A percentile compares a stretch with the other conserved stretches of the same genome.
These are phyloP conservation scores for Corrigiola litoralis DNA, from an alignment of 179 eudicot species.

Conservation along the genomic window DNA sequence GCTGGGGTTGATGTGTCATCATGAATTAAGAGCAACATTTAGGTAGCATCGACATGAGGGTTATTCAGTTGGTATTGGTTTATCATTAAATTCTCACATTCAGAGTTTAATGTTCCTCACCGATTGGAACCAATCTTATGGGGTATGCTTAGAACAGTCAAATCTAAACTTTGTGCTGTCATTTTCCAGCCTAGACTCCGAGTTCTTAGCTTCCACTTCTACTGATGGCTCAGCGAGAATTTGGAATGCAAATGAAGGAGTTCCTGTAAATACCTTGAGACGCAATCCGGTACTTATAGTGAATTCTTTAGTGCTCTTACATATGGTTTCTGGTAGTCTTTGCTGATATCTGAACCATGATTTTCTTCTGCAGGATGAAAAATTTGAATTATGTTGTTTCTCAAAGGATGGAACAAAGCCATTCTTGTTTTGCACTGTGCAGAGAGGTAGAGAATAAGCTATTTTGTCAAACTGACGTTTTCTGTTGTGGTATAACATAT, in stretches of 20 bases:
- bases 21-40: too few species aligned
- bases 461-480: too few species aligned
- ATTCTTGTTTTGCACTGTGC: slow-evolving; percentile 78
- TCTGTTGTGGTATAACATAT: too few species aligned
- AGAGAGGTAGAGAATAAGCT: slow-evolving; percentile 49
- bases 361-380: slow-evolving; percentile 61
- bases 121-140: background rate
- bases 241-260: slow-evolving; percentile 93
- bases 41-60: background rate
- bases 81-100: background rate
- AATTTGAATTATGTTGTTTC: slow-evolving; percentile 84
- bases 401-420: slow-evolving; percentile 97
- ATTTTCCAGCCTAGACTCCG: slow-evolving; percentile 80
- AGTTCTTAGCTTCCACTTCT: slow-evolving; percentile 94
- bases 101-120: background rate
- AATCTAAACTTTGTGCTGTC: background rate
- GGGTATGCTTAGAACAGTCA: background rate
- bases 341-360: slow-evolving; percentile 14
- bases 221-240: slow-evolving; percentile 94
- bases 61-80: background rate
- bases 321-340: slow-evolving; percentile 9
- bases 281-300: slow-evolving; percentile 52
- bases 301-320: slow-evolving; percentile 3
- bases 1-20: too few species aligned
- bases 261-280: slow-evolving; percentile 60